Conservation (phyloP, 2,329 filamentous ascomycete species). For the Biscogniauxia mediterranea region DNA sequence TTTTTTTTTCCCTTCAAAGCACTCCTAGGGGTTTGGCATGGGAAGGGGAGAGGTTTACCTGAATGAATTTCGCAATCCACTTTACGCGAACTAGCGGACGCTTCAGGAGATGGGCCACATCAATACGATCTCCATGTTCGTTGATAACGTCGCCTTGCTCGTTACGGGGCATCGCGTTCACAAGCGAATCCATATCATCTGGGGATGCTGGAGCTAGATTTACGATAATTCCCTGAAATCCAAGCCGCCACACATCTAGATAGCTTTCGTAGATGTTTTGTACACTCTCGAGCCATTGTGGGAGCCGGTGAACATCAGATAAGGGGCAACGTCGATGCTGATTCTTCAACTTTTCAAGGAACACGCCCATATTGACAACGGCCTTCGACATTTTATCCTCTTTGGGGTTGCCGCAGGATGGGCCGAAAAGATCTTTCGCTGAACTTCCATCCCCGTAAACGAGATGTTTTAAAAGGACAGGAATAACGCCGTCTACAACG, state of each 20-base stretch:
- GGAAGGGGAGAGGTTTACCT: conserved; percentile 45
- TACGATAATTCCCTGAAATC: conserved; percentile 91
- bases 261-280: conserved; percentile 82
- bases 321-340: conserved; percentile 79
- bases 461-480: conserved; percentile 83
- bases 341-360: conserved; percentile 78
- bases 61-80: conserved; percentile 80
- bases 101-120: conserved; percentile 91
- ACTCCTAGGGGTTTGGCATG: conserved; percentile 1
- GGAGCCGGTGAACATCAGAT: conserved; percentile 66
- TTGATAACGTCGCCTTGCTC: conserved; percentile 66
- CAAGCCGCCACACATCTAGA: conserved; percentile 82
- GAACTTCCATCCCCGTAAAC: conserved; percentile 67
- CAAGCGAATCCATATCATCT: conserved; percentile 60
- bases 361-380: conserved; percentile 91
- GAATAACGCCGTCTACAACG: conserved; percentile 90
- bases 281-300: conserved; percentile 78
- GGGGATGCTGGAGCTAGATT: conserved; percentile 73
- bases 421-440: conserved; percentile 66
- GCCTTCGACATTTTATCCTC: conserved; percentile 71
- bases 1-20: conserved; percentile 2
- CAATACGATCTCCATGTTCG: conserved; percentile 81
- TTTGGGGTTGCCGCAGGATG: conserved; percentile 50
- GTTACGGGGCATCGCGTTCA: conserved; percentile 59
- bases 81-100: conserved; percentile 85